Evolutionary conservation across 371 early-diverging fungal species (phyloP), one percentile per base, ranked within the genome.

Genomic region (Mucor mucedo): DNA sequence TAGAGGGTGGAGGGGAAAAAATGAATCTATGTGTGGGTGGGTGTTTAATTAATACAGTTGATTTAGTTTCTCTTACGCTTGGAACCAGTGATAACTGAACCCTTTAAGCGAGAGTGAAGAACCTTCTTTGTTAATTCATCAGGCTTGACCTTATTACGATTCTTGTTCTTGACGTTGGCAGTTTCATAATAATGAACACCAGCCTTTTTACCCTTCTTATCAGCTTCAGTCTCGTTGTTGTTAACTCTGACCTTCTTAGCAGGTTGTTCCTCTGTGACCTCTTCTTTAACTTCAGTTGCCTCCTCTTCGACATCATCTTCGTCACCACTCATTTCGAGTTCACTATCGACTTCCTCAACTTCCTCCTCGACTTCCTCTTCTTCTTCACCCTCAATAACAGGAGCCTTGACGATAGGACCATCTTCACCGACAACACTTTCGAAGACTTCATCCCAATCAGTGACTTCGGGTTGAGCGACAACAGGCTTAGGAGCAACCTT

Each of bases 151-250:
- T 92, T 93, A 72, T 88, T 91, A 52, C 93, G 84, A 78, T 93
- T 94, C 73, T 85, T 84, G 78, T 95, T 95, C 87, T 97, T 97
- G 71, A 96, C 91, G 71, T 97, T 97, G 69, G 94, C 95, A 1
- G 84, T 83, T 59, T 91, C 90, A 66, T 96, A 97, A 72, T 86
- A 97, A 77, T 21, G 21, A 21, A 21, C 21, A 21, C 21, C 21
- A 21, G 21, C 21, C 21, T 94, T 94, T 54, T 85, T 73, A 35
- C 81, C 78, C 85, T 93, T 92, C 35, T 52, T 62, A 28, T 58
- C 33, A 45, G 65, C 52, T 32, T 54, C 69, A 42, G 52, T 67
- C 41, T 75, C 78, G 41, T 74, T 70, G 39, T 75, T 75, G 16
- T 70, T 69, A 33, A 58, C 55, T 58, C 70, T 76, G 44, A 53